Evolutionary conservation across 2,329 filamentous ascomycete genomes (phyloP), one percentile per base, ranked within the genome.

Genomic region (Exophiala sideris): DNA sequence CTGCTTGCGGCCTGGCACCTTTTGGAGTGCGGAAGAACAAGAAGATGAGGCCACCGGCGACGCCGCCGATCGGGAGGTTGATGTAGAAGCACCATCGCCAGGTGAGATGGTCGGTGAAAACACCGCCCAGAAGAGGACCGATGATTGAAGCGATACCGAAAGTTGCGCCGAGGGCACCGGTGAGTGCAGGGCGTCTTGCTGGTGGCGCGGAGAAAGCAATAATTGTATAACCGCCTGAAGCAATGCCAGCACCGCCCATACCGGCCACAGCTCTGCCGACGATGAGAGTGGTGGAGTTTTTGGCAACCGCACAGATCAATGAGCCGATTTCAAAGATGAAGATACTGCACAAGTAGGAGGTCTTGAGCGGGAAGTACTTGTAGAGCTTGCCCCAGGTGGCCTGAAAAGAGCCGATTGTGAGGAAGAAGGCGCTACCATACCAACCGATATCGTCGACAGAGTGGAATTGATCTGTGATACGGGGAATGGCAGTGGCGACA

Each of bases 191-290:
- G 32, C 78, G 71, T 53, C 73, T 69, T 24, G 64, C 63, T 9
- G 79, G 68, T 8, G 76, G 72, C 0, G 78, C 73, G 9, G 71
- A 72, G 50, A 71, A 71, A 4, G 74, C 70, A 14, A 80, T 67
- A 56, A 80, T 79, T 21, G 78, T 66, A 40, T 78, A 73, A 7
- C 49, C 58, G 7, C 71, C 71, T 6, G 60, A 58, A 3, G 63
- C 57, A 20, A 71, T 62, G 9, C 71, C 70, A 1, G 69, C 66
- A 7, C 61, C 66, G 16, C 71, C 71, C 10, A 70, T 36, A 12
- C 71, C 71, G 1, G 67, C 64, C 34, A 74, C 65, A 0, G 70
- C 70, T 11, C 74, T 65, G 1, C 72, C 73, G 14, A 73, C 60
- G 47, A 76, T 74, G 20, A 76, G 56, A 1, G 68, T 66, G 5